Evolutionary conservation across 1,284 basidiomycete species (phyloP).

Genomic region (Omphalotus olearius): DNA sequence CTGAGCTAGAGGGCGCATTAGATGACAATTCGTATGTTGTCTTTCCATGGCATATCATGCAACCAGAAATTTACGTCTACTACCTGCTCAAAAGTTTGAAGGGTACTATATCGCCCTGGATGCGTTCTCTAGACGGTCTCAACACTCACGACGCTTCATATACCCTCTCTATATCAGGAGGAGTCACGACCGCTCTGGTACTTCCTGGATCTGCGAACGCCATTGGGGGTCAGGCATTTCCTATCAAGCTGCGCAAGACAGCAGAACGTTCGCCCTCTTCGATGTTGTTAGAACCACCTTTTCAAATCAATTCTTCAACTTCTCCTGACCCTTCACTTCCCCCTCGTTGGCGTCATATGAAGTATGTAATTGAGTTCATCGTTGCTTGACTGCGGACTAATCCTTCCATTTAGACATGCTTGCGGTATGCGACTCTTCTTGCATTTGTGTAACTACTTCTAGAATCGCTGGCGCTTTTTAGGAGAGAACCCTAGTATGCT

Average conservation of each 20-base stretch:
- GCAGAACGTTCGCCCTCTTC: slow-evolving; percentile 33
- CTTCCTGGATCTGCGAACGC: slow-evolving; percentile 34
- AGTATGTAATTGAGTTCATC: slow-evolving; percentile 5
- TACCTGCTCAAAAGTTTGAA: slow-evolving; percentile 16
- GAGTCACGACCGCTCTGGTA: slow-evolving; percentile 22
- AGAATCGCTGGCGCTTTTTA: background rate
- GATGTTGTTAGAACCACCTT: slow-evolving; percentile 39
- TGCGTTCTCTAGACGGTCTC: slow-evolving; percentile 21
- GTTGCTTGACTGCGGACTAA: background rate
- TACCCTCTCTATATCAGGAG: slow-evolving; percentile 18
- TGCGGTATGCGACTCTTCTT: slow-evolving; percentile 10
- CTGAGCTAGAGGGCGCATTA: slow-evolving; percentile 33
- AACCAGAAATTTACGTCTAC: too few species aligned
- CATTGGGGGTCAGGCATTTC: slow-evolving; percentile 46
- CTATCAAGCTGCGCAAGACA: slow-evolving; percentile 43
- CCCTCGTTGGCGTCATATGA: slow-evolving; percentile 16
- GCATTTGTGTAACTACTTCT: background rate
- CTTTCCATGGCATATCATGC: background rate
- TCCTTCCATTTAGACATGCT: slow-evolving; percentile 10
- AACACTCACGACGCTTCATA: slow-evolving; percentile 25
- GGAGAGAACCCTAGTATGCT: slow-evolving; percentile 14
- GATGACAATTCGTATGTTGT: slow-evolving; percentile 34
- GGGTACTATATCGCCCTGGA: slow-evolving; percentile 35
- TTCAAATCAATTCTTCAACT: slow-evolving; percentile 13
- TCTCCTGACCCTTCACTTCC: slow-evolving; percentile 1